Conservation (phyloP, 768 basidiomycete species). For the Amanita pseudoporphyria region DNA sequence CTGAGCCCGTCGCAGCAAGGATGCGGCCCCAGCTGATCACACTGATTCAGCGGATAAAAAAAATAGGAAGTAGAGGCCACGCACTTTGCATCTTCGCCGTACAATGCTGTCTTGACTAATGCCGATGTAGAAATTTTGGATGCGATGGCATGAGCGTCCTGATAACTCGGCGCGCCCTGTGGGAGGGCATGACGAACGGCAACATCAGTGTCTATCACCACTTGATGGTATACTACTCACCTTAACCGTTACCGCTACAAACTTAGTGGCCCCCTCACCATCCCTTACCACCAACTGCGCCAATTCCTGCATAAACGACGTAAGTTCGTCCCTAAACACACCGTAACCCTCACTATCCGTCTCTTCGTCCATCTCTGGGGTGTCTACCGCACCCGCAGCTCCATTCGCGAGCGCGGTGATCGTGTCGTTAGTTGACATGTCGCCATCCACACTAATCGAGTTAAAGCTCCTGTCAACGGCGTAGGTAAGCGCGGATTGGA, state of each 20-base stretch:
- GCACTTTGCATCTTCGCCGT: slow-evolving; percentile 93
- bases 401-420: slow-evolving; percentile 88
- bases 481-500: slow-evolving; percentile 82
- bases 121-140: slow-evolving; percentile 89
- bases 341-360: slow-evolving; percentile 51
- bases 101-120: slow-evolving; percentile 91
- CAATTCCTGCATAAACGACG: slow-evolving; percentile 80
- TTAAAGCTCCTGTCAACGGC: slow-evolving; percentile 96
- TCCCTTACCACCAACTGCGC: slow-evolving; percentile 95
- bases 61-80: slow-evolving; percentile 14
- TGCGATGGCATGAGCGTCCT: slow-evolving; percentile 85
- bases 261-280: slow-evolving; percentile 97
- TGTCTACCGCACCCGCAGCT: slow-evolving; percentile 39
- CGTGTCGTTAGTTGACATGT: slow-evolving; percentile 98
- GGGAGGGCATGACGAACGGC: slow-evolving; percentile 6
- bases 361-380: slow-evolving; percentile 48
- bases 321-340: slow-evolving; percentile 73
- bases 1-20: slow-evolving; percentile 84
- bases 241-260: slow-evolving; percentile 87
- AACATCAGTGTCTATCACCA: too few species aligned
- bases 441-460: slow-evolving; percentile 93
- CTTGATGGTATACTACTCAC: too few species aligned
- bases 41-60: neutral
- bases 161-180: slow-evolving; percentile 73
- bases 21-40: slow-evolving; percentile 88